These are phyloP conservation scores for Westerdykella sp. DNA, from an alignment of 2,329 filamentous ascomycete genomes.

Conservation along the genomic window DNA sequence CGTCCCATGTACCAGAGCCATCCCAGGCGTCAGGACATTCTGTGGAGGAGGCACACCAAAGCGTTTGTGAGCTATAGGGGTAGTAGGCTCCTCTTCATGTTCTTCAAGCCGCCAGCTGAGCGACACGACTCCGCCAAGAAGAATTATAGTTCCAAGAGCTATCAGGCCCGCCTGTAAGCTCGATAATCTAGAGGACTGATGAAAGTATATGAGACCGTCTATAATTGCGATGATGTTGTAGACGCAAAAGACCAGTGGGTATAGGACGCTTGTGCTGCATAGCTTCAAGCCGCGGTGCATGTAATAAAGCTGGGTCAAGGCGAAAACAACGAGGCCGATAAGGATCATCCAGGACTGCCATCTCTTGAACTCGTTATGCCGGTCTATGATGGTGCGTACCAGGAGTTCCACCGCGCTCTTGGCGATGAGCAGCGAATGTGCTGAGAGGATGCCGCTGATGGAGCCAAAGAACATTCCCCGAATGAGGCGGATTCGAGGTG, in stretches of 20 bases:
- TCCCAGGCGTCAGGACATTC: conserved; percentile 71
- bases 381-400: conserved; percentile 76
- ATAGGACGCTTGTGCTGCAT: conserved; percentile 90
- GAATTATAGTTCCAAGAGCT: conserved; percentile 74
- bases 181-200: conserved; percentile 74
- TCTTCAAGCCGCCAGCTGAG: conserved; percentile 90
- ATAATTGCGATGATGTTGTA: conserved; percentile 99
- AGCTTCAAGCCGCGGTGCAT: conserved; percentile 89
- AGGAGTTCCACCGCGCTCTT: conserved; percentile 95
- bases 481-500: conserved; percentile 63
- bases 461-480: conserved; percentile 83
- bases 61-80: conserved; percentile 31
- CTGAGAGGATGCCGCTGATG: conserved; percentile 84
- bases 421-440: conserved; percentile 85
- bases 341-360: conserved; percentile 95
- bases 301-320: conserved; percentile 89
- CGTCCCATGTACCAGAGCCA: conserved; percentile 71
- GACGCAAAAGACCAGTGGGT: conserved; percentile 95
- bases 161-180: conserved; percentile 73
- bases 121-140: conserved; percentile 81
- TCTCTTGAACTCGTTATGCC: conserved; percentile 85
- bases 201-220: conserved; percentile 94
- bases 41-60: conserved; percentile 41
- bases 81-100: conserved; percentile 55
- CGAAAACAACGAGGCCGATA: conserved; percentile 70